Evolutionary conservation across 139 green algal genomes (phyloP), one percentile per base, ranked within the genome.

Genomic region (Yamagishiella unicocca): DNA sequence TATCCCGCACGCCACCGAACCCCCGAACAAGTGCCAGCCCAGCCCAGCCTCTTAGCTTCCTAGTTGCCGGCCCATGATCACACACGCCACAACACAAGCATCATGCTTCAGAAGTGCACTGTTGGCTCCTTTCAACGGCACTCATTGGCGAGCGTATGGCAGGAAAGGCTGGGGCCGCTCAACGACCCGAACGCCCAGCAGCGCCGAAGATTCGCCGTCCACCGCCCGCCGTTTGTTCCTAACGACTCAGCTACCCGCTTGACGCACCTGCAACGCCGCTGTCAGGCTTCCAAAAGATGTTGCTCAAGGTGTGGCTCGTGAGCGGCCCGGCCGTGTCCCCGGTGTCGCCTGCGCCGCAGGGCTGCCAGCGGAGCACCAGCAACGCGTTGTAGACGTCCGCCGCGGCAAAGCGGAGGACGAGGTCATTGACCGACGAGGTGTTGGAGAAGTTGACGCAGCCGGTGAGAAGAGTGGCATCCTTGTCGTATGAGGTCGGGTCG

Each of bases 251-350:
- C 29, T 67, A n/a, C 9, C 6, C n/a, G 19, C 58, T 35, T 9
- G 38, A 55, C 40, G 29, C 72, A 84, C 77, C 77, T 12, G 77
- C 77, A 1, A 73, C 77, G 3, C 77, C 77, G 8, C 55, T 74
- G 25, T 24, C 27, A 27, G 77, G 77, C 55, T 58, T 29, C 77
- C 77, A 84, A 21, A 84, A 24, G 27, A 74, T 55, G 35, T 55
- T 55, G 77, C 53, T 84, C 31, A 53, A 73, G 17, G 27, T 45
- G 54, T 10, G 77, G 29, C 25, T 1, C 27, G 24, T 38, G 9
- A 84, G 6, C 35, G 33, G 43, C 46, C 10, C 45, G 27, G 37
- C 17, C 38, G 70, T 8, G 70, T 38, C 8, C 6, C 33, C 4
- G n/a, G n/a, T n/a, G n/a, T 6, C 43, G 4, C 9, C 29, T 5